Evolutionary conservation across 2,329 filamentous ascomycete genomes (phyloP).

Genomic region (Calonectria hawksworthii): DNA sequence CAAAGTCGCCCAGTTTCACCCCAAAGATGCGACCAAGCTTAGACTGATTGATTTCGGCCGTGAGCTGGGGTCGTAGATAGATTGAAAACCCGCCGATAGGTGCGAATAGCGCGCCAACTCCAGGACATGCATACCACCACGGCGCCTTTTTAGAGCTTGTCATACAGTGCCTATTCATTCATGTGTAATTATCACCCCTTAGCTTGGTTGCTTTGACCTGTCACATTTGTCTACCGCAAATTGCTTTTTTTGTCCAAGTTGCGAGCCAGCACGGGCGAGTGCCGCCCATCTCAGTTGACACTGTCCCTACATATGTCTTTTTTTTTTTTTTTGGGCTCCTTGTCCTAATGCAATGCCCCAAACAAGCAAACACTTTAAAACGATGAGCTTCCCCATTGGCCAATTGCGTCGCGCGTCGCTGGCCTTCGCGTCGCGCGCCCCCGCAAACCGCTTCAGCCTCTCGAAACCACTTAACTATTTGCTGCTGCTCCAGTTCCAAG

Average conservation of each 20-base stretch:
- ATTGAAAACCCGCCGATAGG: neutral
- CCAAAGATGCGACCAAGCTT: conserved; percentile 71
- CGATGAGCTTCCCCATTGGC: conserved; percentile 41
- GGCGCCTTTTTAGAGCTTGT: neutral
- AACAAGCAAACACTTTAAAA: conserved; percentile 43
- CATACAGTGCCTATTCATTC: neutral
- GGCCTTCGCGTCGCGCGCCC: conserved; percentile 50
- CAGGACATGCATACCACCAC: neutral
- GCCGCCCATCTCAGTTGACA: neutral
- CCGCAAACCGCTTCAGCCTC: conserved; percentile 37
- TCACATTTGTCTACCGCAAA: neutral
- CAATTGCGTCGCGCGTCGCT: conserved; percentile 44
- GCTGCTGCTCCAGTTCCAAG: neutral
- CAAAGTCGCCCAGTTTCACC: conserved; percentile 77
- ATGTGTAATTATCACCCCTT: neutral
- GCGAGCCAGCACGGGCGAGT: neutral
- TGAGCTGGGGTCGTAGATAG: conserved; percentile 67
- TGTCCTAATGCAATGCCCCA: neutral
- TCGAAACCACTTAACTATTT: conserved; percentile 31
- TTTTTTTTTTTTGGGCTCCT: too few species aligned
- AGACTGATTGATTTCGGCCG: conserved; percentile 75
- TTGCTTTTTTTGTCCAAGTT: neutral
- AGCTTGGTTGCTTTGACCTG: neutral
- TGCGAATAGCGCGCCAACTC: neutral
- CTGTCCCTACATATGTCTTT: neutral